Evolutionary conservation across 805 yeast genomes (phyloP), one percentile per base, ranked within the genome.

Genomic region (Starmerella geochares): DNA sequence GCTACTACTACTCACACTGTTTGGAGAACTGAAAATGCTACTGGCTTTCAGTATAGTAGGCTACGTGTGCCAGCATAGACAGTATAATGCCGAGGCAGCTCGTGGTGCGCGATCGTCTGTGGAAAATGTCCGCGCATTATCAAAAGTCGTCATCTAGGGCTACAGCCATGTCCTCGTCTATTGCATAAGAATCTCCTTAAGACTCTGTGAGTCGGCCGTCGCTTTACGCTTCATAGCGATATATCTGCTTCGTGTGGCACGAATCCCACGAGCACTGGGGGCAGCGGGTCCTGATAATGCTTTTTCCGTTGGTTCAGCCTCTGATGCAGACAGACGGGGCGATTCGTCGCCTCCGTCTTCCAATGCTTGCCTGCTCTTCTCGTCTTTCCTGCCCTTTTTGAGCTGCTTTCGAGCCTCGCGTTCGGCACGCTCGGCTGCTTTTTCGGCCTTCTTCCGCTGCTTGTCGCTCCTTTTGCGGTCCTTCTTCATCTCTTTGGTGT

Each of bases 211-310:
- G 63, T 90, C 97, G 80, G 83, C 77, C 0, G 88, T 86, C 1
- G 96, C 90, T 10, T 94, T 92, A 60, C 92, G 76, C 64, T 90
- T 90, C 65, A 87, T 95, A 57, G 75, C 81, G 49, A 90, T 88
- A 81, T 86, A 88, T 65, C 78, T 81, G 20, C 94, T 80, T 64
- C 97, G 77, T 3, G 83, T 83, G 1, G 94, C 80, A 44, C 79
- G 63, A 60, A 83, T 72, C n/a, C 81, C 74, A 11, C 75, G 58
- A 1, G 75, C 46, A 23, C 23, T 24, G 1, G 46, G 37, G 6
- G 37, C 37, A 8, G 37, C 20, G 14, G 37, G 16, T 19, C 9
- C 21, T n/a, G 37, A 19, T 16, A 21, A 19, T 19, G 37, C 9
- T 11, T 11, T 9, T n/a, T 19, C 13, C 6, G 37, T 9, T 3